Percentiles rank a stretch among this genome's conserved stretches.
Evolutionary conservation across 148 eudicot species (phyloP).

Genomic region (Fagopyrum tataricum): DNA sequence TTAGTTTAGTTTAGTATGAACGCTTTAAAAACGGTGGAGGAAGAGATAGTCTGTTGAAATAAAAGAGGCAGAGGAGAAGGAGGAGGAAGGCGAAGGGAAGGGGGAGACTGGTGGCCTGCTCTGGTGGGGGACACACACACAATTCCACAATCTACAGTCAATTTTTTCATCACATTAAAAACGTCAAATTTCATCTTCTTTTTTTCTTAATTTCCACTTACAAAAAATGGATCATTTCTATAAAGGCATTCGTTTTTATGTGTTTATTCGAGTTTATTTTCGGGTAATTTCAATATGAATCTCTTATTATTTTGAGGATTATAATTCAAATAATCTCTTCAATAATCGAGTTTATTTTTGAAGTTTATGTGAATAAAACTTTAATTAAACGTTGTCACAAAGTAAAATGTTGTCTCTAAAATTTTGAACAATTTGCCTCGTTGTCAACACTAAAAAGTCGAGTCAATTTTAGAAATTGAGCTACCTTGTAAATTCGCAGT

Average conservation of each 20-base stretch:
- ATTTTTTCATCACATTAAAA: neutral
- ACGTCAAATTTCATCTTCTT: neutral
- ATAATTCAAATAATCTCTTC: too few species aligned
- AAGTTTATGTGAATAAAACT: too few species aligned
- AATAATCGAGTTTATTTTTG: too few species aligned
- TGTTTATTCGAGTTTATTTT: neutral
- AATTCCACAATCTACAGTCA: neutral
- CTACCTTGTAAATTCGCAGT: too few species aligned
- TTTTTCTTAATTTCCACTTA: neutral
- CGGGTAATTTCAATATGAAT: too few species aligned
- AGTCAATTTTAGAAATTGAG: too few species aligned
- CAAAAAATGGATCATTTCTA: neutral
- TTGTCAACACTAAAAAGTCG: too few species aligned
- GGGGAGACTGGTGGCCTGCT: constrained; percentile 3
- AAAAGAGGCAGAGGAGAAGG: neutral
- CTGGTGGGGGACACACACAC: neutral
- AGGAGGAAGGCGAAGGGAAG: neutral
- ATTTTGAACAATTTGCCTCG: too few species aligned
- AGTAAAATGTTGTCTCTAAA: too few species aligned
- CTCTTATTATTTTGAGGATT: too few species aligned
- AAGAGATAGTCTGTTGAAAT: neutral
- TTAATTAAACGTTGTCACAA: too few species aligned
- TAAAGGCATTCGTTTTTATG: neutral
- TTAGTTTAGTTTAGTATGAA: constrained; percentile 2
- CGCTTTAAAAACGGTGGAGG: neutral